Base-by-base conservation (phyloP, 192 early-diverging fungal species). In the Mortierella claussenii region DNA sequence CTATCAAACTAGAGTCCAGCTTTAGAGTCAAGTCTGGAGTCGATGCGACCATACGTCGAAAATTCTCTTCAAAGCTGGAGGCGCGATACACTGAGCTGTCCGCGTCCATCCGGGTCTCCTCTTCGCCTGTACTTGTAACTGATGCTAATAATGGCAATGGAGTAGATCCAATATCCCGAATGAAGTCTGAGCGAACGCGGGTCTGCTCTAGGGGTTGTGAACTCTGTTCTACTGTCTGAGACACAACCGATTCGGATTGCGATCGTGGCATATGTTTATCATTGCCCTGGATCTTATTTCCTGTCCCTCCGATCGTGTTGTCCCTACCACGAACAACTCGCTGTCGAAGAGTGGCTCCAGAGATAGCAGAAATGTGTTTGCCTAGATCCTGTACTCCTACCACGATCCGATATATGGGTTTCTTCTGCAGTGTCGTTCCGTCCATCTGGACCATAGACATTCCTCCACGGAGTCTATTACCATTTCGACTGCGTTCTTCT, bases 331-430 rank as follows among this genome's bases (percentile, higher is more conserved):
- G 47, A 44, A 58, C 28, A 8, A 27, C 18, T 15, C 65, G 54
- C 20, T 58, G 37, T 32, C 47, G 33, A 17, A 68, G 37, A 17
- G 54, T 42, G 23, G 46, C 28, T 32, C 55, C 48, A 21, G 65
- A 68, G 34, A 51, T 23, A 10, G n/a, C 36, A 26, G 43, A 42
- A 20, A 42, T 33, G 2, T 55, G n/a, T 20, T 44, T 33, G 11
- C 34, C 45, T 20, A 40, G 15, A 43, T 53, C 59, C 58, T 76
- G 73, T 40, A 76, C 65, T 9, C 59, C 73, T 6, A 76, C 46
- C 10, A 76, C 73, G 12, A 76, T 36, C 4, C 57, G 46, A 27
- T 76, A 76, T 20, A 76, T 48, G 18, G 73, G 65, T 24, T 76
- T 76, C 53, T 49, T 55, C 5, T 33, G 21, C 31, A 56, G 20